Evolutionary conservation across 1,139 yeast genomes (phyloP).

Genomic region (Diutina neorugosa): DNA sequence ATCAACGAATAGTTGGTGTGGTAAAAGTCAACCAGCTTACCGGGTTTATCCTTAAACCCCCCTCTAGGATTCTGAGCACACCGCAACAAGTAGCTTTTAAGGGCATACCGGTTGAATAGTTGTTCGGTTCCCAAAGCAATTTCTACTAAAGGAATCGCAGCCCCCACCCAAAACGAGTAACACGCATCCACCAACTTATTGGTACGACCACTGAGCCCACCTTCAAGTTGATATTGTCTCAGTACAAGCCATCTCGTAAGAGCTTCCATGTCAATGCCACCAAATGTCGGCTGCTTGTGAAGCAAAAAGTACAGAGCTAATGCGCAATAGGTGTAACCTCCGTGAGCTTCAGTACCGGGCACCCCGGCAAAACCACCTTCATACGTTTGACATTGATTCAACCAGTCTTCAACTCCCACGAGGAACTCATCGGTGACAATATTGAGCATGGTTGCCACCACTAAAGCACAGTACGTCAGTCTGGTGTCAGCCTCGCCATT

Average conservation of each 20-base stretch:
- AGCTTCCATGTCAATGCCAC: conserved; percentile 23
- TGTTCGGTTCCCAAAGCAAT: conserved; percentile 19
- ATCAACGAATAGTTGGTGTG: conserved; percentile 79
- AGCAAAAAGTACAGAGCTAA: conserved; percentile 53
- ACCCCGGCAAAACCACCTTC: conserved; percentile 93
- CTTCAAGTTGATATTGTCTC: conserved; percentile 64
- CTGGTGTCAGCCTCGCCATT: conserved; percentile 85
- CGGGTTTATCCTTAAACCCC: conserved; percentile 86
- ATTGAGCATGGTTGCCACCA: conserved; percentile 57
- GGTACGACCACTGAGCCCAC: conserved; percentile 82
- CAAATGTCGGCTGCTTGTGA: conserved; percentile 15
- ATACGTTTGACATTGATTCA: conserved; percentile 69
- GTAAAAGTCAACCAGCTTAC: conserved; percentile 67
- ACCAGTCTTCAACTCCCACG: conserved; percentile 44
- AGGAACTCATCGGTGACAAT: conserved; percentile 52
- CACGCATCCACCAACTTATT: conserved; percentile 95
- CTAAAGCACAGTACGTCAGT: conserved; percentile 76
- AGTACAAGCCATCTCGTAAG: conserved; percentile 54
- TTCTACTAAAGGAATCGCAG: conserved; percentile 54
- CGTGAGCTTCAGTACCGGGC: conserved; percentile 86
- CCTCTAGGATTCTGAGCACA: conserved; percentile 65
- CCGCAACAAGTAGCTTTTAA: conserved; percentile 54
- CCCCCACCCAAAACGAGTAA: conserved; percentile 94
- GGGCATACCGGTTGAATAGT: conserved; percentile 40
- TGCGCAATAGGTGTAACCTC: conserved; percentile 92